Evolutionary conservation across 768 basidiomycete genomes (phyloP).

Genomic region (Pulveroboletus sp.): DNA sequence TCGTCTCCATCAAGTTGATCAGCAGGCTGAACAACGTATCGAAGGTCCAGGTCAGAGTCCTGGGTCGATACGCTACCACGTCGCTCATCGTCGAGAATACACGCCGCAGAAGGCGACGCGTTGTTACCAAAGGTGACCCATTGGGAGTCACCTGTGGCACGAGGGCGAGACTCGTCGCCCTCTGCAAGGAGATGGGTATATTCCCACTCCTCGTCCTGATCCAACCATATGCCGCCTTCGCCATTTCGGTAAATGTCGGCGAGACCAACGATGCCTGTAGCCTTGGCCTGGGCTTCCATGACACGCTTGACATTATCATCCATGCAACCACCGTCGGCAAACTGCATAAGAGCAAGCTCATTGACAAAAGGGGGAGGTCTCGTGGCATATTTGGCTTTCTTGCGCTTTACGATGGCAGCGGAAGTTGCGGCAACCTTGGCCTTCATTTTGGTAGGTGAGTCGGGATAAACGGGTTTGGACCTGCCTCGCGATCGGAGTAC

Average conservation of each 20-base stretch:
- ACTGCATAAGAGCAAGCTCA: conserved; percentile 70
- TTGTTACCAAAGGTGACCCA: conserved; percentile 44
- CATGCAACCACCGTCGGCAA: conserved; percentile 60
- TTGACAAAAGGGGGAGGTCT: conserved; percentile 53
- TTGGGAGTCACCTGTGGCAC: conserved; percentile 31
- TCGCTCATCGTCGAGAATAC: conserved; percentile 30
- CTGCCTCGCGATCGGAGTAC: conserved; percentile 40
- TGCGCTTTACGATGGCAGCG: conserved; percentile 42
- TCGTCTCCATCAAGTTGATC: conserved; percentile 32
- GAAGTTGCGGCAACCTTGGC: conserved; percentile 16
- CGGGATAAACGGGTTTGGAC: conserved; percentile 34
- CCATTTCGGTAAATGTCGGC: conserved; percentile 59
- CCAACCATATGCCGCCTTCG: conserved; percentile 65
- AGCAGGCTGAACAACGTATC: conserved; percentile 43
- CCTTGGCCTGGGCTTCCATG: conserved; percentile 55
- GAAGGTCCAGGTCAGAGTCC: conserved; percentile 54
- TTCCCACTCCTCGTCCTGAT: conserved; percentile 70
- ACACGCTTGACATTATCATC: conserved; percentile 52
- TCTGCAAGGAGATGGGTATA: conserved; percentile 57
- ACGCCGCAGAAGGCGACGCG: conserved; percentile 10
- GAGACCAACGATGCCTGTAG: conserved; percentile 34
- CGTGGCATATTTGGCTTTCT: conserved; percentile 50
- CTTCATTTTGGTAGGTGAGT: conserved; percentile 26
- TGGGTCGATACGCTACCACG: conserved; percentile 48
- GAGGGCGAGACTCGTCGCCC: conserved; percentile 25